A percentile compares a stretch with the other conserved stretches of the same genome.
Evolutionary conservation across 1,139 yeast genomes (phyloP).

Genomic region (Torulaspora globosa): DNA sequence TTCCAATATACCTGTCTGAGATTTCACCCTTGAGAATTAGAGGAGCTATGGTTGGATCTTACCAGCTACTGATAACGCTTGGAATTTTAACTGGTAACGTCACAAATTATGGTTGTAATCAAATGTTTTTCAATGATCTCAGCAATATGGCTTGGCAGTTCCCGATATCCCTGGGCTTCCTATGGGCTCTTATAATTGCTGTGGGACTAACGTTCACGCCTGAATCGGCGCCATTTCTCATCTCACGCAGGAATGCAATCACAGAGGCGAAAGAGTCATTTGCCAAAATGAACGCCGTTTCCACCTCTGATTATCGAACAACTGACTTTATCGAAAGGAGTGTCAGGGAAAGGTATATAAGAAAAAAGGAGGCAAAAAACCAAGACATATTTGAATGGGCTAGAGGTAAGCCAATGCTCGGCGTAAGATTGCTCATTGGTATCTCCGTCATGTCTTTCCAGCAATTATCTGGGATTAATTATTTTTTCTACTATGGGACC

Average conservation of each 20-base stretch:
- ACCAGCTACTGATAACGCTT: slow-evolving; percentile 52
- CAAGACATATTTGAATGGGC: slow-evolving; percentile 39
- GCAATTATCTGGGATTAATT: slow-evolving; percentile 57
- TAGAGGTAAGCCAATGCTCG: slow-evolving; percentile 46
- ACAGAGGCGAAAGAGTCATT: slow-evolving; percentile 44
- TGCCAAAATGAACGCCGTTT: slow-evolving; percentile 46
- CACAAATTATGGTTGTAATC: slow-evolving; percentile 47
- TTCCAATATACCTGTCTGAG: slow-evolving; percentile 55
- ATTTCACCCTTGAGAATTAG: slow-evolving; percentile 51
- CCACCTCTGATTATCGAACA: slow-evolving; percentile 41
- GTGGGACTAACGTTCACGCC: slow-evolving; percentile 47
- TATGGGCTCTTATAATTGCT: slow-evolving; percentile 47
- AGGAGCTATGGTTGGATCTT: slow-evolving; percentile 55
- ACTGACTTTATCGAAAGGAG: slow-evolving; percentile 36
- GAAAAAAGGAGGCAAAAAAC: slow-evolving; percentile 35
- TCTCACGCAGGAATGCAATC: slow-evolving; percentile 31
- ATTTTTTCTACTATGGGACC: slow-evolving; percentile 56
- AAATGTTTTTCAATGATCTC: slow-evolving; percentile 10
- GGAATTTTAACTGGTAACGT: slow-evolving; percentile 57
- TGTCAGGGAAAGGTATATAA: slow-evolving; percentile 42
- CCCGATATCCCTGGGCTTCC: slow-evolving; percentile 47
- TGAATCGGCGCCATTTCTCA: slow-evolving; percentile 51
- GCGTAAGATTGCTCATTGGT: slow-evolving; percentile 49
- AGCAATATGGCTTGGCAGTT: slow-evolving; percentile 44
- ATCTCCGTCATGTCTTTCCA: slow-evolving; percentile 53